Conservation (phyloP, 345 rosid genomes). For the Salix dunnii region DNA sequence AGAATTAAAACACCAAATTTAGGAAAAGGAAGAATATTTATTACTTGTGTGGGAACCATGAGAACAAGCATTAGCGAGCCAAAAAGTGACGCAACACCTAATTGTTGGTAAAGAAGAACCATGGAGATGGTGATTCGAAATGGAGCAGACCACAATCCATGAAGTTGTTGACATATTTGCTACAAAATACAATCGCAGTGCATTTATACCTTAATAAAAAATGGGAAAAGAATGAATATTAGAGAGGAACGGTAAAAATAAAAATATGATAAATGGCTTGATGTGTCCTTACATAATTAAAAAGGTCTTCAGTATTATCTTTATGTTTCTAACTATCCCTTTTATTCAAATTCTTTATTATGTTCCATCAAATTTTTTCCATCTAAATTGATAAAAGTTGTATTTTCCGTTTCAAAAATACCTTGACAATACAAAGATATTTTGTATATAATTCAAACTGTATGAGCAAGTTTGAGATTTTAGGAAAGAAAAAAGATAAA, state of each 20-base stretch:
- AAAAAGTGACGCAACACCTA: slow-evolving; percentile 33
- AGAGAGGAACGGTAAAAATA: not conserved
- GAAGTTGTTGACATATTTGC: slow-evolving; percentile 32
- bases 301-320: not conserved
- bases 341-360: not conserved
- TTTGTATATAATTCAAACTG: not conserved
- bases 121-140: slow-evolving; percentile 31
- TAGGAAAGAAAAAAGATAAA: not conserved
- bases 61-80: slow-evolving; percentile 23
- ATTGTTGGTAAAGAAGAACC: slow-evolving; percentile 34
- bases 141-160: slow-evolving; percentile 33
- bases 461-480: not conserved
- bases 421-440: not conserved
- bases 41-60: slow-evolving; percentile 27
- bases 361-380: not conserved
- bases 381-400: too few relatives aligned
- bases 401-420: too few relatives aligned
- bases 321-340: too few relatives aligned
- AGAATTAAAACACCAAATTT: not conserved
- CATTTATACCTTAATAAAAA: not conserved
- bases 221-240: not conserved
- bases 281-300: not conserved
- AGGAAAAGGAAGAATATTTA: not conserved
- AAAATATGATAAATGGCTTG: not conserved
- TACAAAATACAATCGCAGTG: not conserved